Evolutionary conservation across 306 rosid genomes (phyloP).

Genomic region (Prosopis cineraria): DNA sequence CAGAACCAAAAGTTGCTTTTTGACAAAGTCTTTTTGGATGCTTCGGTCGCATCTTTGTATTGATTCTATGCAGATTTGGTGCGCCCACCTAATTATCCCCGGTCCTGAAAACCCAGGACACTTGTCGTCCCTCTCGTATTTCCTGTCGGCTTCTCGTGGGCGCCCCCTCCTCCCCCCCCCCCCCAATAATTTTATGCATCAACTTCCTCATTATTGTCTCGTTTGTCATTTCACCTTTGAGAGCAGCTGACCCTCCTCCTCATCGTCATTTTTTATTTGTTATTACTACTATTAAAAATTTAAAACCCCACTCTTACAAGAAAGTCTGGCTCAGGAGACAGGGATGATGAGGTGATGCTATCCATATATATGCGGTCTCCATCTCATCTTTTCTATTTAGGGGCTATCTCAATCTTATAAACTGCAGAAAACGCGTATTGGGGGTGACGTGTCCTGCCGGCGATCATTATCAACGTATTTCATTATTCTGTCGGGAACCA

Average conservation of each 20-base stretch:
- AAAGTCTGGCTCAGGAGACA: too few relatives aligned
- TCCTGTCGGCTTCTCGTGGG: constrained; percentile 47
- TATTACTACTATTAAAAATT: too few relatives aligned
- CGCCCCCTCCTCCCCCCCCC: too few relatives aligned
- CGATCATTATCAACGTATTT: neutral
- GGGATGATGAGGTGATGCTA: too few relatives aligned
- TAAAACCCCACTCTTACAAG: too few relatives aligned
- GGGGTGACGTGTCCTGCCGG: neutral
- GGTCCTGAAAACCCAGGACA: constrained; percentile 31
- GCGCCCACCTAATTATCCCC: constrained; percentile 43
- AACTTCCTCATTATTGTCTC: neutral
- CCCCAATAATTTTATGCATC: constrained; percentile 5
- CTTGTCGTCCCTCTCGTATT: constrained; percentile 59
- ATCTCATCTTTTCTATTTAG: too few relatives aligned
- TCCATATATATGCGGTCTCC: too few relatives aligned
- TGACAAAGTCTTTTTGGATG: constrained; percentile 22
- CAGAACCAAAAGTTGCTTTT: constrained; percentile 40
- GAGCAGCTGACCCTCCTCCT: neutral
- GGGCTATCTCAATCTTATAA: too few relatives aligned
- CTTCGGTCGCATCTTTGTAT: constrained; percentile 17
- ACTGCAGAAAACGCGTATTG: neutral
- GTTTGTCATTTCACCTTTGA: neutral
- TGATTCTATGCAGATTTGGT: constrained; percentile 31
- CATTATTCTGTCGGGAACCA: neutral
- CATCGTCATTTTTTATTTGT: too few relatives aligned